Percentiles rank a stretch among this genome's conserved stretches.
These are phyloP conservation scores for Aspergillus ustus DNA, from an alignment of 2,329 filamentous ascomycete species.

Conservation along the genomic window DNA sequence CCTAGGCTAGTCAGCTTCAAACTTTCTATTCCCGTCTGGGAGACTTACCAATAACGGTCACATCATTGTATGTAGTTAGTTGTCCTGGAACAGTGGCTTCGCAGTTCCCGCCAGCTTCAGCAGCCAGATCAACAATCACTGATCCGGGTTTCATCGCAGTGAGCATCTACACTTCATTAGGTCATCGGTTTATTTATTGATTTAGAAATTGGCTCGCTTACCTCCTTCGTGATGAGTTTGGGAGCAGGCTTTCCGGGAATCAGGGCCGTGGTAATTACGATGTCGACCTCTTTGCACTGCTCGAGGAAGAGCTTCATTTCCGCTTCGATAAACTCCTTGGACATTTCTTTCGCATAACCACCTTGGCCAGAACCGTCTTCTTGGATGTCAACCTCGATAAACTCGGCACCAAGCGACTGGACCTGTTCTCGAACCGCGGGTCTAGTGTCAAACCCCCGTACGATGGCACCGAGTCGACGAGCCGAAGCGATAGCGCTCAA, in stretches of 20 bases:
- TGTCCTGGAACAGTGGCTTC: slow-evolving; percentile 78
- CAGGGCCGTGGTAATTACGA: slow-evolving; percentile 89
- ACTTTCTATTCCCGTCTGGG: neutral
- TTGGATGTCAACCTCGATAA: slow-evolving; percentile 81
- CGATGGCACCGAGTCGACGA: slow-evolving; percentile 83
- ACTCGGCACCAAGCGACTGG: slow-evolving; percentile 86
- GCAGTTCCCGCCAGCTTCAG: slow-evolving; percentile 87
- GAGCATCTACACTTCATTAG: slow-evolving; percentile 62
- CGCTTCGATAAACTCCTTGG: slow-evolving; percentile 87
- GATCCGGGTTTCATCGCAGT: slow-evolving; percentile 88
- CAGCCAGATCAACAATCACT: slow-evolving; percentile 84
- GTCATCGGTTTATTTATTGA: neutral
- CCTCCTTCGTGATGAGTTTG: slow-evolving; percentile 77
- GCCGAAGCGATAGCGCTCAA: slow-evolving; percentile 87
- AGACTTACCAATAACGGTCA: slow-evolving; percentile 75
- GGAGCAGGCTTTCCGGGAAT: slow-evolving; percentile 85
- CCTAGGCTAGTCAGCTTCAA: slow-evolving; percentile 46
- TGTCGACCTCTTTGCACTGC: slow-evolving; percentile 85
- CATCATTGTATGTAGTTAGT: slow-evolving; percentile 71
- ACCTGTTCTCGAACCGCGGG: slow-evolving; percentile 88
- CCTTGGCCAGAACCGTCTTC: slow-evolving; percentile 85
- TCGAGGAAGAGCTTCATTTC: slow-evolving; percentile 93
- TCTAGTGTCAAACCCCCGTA: slow-evolving; percentile 88
- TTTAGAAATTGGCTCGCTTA: slow-evolving; percentile 26
- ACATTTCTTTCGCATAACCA: slow-evolving; percentile 93